Evolutionary conservation across 768 basidiomycete species (phyloP), one percentile per base, ranked within the genome.

Genomic region (Asterophora parasitica): DNA sequence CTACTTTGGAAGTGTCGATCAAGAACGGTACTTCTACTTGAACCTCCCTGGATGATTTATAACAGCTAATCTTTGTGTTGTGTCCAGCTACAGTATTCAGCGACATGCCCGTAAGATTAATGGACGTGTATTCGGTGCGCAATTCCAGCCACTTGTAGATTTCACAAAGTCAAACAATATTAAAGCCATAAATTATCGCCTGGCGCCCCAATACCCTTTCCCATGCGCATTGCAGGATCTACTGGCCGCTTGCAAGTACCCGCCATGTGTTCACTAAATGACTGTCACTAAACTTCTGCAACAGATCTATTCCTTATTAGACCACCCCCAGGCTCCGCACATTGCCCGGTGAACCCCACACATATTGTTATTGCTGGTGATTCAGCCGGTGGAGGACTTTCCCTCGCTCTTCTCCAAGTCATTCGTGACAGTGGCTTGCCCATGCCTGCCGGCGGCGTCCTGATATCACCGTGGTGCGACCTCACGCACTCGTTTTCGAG

Each of bases 151-250:
- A 31, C 41, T n/a, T 6, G 15, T 7, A 15, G 2, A 42, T 34
- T 26, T 11, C 31, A 26, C 11, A 39, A 7, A 33, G 48, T 16
- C 53, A 41, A n/a, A 31, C 44, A 34, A 23, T 66, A 45, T 55
- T 58, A 54, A 50, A 88, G 85, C 86, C 49, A 74, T 90, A 45
- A 86, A 87, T 53, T 90, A 90, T 58, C 78, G 87, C 32, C 78
- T 94, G n/a, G 88, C 94, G 11, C 95, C 95, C 0, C 95, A 97
- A 66, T 98, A 95, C 58, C 95, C 95, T 1, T 97, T 96, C 62
- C 95, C 95, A 11, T 92, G 90, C 54, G 90, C 85, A 1, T 66
- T 97, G 6, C 93, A 96, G 58, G 95, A 98, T 64, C 70, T 83
- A 28, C 60, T 98, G 9, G 89, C 95, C 2, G 85, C 92, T 7